Percentiles rank a stretch among this genome's conserved stretches.
Conservation (phyloP, 805 yeast species). For the Lachancea lanzarotensis region DNA sequence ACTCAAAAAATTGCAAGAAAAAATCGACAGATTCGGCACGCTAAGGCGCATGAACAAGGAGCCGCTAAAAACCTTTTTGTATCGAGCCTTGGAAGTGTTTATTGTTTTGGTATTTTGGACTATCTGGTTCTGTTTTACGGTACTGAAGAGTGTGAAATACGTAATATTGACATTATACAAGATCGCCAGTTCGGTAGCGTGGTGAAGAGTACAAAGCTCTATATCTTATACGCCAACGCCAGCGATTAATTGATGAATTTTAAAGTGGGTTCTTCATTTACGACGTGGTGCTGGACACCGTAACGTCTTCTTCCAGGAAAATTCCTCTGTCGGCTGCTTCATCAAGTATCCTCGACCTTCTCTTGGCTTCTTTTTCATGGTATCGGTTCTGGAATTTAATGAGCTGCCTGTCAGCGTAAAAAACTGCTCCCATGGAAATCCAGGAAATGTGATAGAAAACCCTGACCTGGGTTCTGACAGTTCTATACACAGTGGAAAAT, state of each 20-base stretch:
- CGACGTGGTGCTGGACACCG: slow-evolving; percentile 14
- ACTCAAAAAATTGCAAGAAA: slow-evolving; percentile 35
- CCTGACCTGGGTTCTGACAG: slow-evolving; percentile 36
- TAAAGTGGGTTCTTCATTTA: neutral
- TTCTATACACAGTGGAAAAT: slow-evolving; percentile 33
- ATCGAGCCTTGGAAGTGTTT: slow-evolving; percentile 24
- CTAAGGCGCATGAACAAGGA: slow-evolving; percentile 21
- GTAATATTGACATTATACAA: slow-evolving; percentile 13
- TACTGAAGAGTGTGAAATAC: slow-evolving; percentile 17
- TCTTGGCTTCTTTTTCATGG: slow-evolving; percentile 30
- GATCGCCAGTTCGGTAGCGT: slow-evolving; percentile 21
- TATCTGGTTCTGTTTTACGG: slow-evolving; percentile 27
- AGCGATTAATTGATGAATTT: neutral
- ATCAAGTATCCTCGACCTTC: slow-evolving; percentile 34
- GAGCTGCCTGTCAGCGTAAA: slow-evolving; percentile 38
- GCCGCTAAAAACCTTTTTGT: slow-evolving; percentile 18
- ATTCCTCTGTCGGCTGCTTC: slow-evolving; percentile 43
- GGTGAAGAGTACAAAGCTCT: slow-evolving; percentile 19
- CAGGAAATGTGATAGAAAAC: slow-evolving; percentile 38
- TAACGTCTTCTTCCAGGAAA: slow-evolving; percentile 34
- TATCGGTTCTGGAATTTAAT: slow-evolving; percentile 32
- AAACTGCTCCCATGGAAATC: slow-evolving; percentile 38
- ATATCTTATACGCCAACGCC: too few species aligned
- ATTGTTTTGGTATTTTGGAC: slow-evolving; percentile 26
- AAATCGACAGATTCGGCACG: slow-evolving; percentile 27